Conservation (phyloP, 371 early-diverging fungal genomes). For the Mortierella sp. region DNA sequence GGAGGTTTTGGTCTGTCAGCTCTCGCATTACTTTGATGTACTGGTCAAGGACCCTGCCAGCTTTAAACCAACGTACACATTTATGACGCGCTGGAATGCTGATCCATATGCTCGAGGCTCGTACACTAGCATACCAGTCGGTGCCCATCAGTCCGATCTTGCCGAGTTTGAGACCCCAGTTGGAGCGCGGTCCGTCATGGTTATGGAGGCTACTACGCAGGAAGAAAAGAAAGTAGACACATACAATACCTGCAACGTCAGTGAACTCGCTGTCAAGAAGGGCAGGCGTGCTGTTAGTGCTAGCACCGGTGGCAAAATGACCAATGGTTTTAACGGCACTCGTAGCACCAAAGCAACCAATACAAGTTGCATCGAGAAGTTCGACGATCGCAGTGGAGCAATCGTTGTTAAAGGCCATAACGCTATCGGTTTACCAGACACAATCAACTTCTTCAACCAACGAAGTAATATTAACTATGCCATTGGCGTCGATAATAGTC, state of each 20-base stretch:
- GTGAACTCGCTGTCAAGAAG: not conserved
- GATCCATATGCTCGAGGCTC: constrained; percentile 54
- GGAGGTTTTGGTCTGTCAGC: constrained; percentile 50
- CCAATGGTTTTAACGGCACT: not conserved
- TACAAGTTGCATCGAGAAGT: not conserved
- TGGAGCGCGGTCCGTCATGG: constrained; percentile 26
- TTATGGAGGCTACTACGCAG: constrained; percentile 7
- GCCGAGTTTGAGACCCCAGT: constrained; percentile 54
- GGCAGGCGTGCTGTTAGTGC: too few relatives aligned
- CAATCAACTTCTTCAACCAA: not conserved
- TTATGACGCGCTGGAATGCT: constrained; percentile 50
- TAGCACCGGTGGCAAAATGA: not conserved
- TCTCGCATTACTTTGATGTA: constrained; percentile 45
- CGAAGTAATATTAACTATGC: not conserved
- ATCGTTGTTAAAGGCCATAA: not conserved
- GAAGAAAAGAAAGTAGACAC: not conserved
- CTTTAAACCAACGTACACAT: constrained; percentile 20
- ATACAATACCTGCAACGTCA: not conserved
- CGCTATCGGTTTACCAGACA: not conserved
- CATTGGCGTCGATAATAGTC: not conserved
- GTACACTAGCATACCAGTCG: constrained; percentile 55
- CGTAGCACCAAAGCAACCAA: not conserved
- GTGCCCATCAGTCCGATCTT: constrained; percentile 48
- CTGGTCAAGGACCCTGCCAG: constrained; percentile 29
- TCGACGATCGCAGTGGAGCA: not conserved